Base-by-base conservation (phyloP, 1,139 yeast genomes). In the Geotrichum klebahnii region DNA sequence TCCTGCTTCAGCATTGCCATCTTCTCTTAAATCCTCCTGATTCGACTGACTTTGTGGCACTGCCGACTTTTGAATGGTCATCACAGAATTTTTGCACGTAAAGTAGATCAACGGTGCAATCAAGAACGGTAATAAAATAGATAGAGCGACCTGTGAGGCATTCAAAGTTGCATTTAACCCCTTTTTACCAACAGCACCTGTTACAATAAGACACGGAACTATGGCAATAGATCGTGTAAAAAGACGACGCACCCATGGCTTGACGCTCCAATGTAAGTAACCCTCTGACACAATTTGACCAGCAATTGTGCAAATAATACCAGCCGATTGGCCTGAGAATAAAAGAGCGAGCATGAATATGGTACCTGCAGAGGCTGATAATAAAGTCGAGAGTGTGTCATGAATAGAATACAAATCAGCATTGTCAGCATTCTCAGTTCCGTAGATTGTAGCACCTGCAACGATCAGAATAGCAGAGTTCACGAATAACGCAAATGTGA, bases 201-300 rank as follows among this genome's bases (percentile, higher is more conserved):
- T 89, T 33, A 89, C 95, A 36, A 84, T 68, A 23, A 92, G 70
- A 69, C 97, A 92, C 1, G 98, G 98, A 1, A 85, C 75, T 46
- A 92, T 84, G 1, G 98, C 96, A 33, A 92, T 73, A 6, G 81
- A 76, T 60, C 98, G 76, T 0, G 98, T 92, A 24, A 88, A 73
- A 44, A 92, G 71, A 57, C 97, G 77, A 53, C 97, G 79, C 2
- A 84, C 72, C 73, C 94, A 92, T 1, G 98, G 97, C 29, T 85
- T 81, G 55, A 90, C 74, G 1, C 85, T 74, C 92, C 97, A 88
- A 55, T 79, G 75, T 43, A 90, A 74, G 61, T 90, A 94, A 0
- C 98, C 98, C 66, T 92, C 97, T 61, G 89, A 82, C 1, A 92
- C 96, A 80, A 90, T 88, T 66, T 92, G 98, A 19, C 98, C 97